Percentiles rank a stretch among this genome's conserved stretches.
Evolutionary conservation across 306 rosid genomes (phyloP).

Genomic region (Senna siamea): DNA sequence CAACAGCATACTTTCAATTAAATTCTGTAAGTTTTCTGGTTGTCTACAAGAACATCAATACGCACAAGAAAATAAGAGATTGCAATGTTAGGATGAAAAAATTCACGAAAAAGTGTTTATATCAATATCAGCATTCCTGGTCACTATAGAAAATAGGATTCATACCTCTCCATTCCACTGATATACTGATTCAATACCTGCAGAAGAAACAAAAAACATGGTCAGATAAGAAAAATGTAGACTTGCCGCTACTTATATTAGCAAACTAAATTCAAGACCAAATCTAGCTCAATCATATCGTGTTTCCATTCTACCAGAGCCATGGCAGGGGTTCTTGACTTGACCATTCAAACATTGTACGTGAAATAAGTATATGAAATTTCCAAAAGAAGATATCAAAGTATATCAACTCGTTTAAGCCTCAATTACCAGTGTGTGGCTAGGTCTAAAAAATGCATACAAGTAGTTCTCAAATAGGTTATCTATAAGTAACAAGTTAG

Average conservation of each 20-base stretch:
- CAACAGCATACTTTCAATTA: background rate
- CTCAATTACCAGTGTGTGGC: background rate
- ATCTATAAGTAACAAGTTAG: background rate
- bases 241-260: conserved; percentile 13
- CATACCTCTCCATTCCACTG: conserved; percentile 87
- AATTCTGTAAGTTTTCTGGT: background rate
- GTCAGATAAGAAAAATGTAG: background rate
- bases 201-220: conserved; percentile 14
- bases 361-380: conserved; percentile 1
- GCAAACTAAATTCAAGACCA: background rate
- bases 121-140: background rate
- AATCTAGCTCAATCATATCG: background rate
- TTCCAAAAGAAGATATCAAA: background rate
- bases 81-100: background rate
- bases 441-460: background rate
- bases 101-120: background rate
- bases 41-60: background rate
- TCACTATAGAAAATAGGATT: conserved; percentile 5
- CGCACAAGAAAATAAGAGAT: background rate
- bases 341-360: conserved; percentile 7
- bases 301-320: background rate
- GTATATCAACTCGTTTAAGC: conserved; percentile 6
- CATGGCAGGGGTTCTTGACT: conserved; percentile 18
- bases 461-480: conserved; percentile 7
- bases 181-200: conserved; percentile 78